phyloP scores from a whole-genome alignment of 108 stramenopile genomes.

The Nannochloropsis oceanica region DNA sequence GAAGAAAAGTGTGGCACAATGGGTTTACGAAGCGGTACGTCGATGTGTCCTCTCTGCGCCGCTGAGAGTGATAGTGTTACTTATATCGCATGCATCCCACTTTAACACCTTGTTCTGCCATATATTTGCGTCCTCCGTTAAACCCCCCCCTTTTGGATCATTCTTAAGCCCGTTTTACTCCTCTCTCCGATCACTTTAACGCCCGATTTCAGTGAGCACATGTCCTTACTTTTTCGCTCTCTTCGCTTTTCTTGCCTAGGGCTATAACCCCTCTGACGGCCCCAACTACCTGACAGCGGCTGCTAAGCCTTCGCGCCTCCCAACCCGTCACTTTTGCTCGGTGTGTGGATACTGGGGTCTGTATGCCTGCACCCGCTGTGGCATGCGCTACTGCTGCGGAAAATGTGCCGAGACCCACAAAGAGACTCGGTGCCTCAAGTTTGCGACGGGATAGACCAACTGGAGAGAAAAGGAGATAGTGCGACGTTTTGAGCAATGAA shows the following conservation, averaged over 20 bases:
- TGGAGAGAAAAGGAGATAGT: no score
- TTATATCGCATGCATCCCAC: not conserved
- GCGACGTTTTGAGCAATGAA: no score
- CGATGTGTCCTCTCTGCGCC: no score
- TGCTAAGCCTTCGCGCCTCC: constrained; percentile 21
- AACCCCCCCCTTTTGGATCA: not conserved
- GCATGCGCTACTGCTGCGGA: constrained; percentile 30
- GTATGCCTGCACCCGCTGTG: constrained; percentile 32
- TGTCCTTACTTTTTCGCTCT: not conserved
- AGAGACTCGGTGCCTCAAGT: constrained; percentile 37
- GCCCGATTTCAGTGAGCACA: not conserved
- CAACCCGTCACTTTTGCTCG: constrained; percentile 31
- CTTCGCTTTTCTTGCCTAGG: not conserved
- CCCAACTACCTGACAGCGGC: constrained; percentile 28
- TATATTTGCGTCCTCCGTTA: not conserved
- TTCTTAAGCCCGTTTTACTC: not conserved
- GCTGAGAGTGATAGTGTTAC: not conserved
- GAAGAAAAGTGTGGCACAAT: not conserved
- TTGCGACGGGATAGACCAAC: not conserved
- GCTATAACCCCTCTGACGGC: constrained; percentile 11
- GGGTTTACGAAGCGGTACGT: not conserved
- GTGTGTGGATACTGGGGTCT: constrained; percentile 33
- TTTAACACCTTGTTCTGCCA: not conserved
- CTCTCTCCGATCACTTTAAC: not conserved
- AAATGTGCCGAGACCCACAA: constrained; percentile 28